Conservation (phyloP, 768 basidiomycete species). For the Tylopilus intermedius region DNA sequence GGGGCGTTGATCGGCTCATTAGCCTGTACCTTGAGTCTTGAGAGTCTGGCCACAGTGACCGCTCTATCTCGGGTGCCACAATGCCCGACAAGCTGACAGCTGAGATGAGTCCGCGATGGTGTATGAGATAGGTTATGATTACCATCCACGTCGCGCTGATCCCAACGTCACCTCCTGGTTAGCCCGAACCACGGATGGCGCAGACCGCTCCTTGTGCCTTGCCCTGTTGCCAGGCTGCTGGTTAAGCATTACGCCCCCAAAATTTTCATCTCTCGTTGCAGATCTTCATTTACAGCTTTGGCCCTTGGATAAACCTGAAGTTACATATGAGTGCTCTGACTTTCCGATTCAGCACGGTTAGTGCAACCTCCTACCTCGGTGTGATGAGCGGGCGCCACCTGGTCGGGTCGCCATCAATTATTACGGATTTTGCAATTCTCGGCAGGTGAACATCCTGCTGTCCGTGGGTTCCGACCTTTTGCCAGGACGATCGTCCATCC, state of each 20-base stretch:
- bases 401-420: not conserved
- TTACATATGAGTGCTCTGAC: not conserved
- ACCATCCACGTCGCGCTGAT: not conserved
- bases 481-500: not conserved
- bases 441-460: constrained; percentile 2
- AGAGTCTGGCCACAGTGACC: no score
- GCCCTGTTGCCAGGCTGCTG: not conserved
- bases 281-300: not conserved
- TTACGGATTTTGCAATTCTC: constrained; percentile 3
- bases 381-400: not conserved
- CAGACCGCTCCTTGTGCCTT: not conserved
- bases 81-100: not conserved
- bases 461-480: not conserved
- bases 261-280: not conserved
- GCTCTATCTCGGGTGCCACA: no score
- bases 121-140: not conserved
- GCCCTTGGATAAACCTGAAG: not conserved
- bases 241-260: not conserved
- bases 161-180: not conserved
- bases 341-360: not conserved
- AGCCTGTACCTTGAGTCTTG: no score
- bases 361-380: not conserved
- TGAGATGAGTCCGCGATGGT: not conserved
- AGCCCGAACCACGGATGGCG: not conserved
- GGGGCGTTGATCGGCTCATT: no score